These are phyloP conservation scores for Russula virescens DNA, from an alignment of 768 basidiomycete species.

Conservation along the genomic window DNA sequence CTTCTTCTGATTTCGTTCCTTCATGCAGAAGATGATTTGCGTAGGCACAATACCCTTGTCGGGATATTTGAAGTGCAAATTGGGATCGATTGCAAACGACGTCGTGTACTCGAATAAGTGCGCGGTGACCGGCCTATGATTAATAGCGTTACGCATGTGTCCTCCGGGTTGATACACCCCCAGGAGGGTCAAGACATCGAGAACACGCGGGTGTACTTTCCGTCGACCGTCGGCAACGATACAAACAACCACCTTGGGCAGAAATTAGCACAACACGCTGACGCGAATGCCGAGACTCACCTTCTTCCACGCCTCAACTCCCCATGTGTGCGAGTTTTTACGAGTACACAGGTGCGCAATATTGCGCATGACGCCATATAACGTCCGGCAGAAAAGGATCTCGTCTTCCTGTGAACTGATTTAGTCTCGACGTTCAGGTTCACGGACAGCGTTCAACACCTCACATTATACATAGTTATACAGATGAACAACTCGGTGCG, in stretches of 20 bases:
- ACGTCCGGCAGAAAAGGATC: slow-evolving; percentile 82
- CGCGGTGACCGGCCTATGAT: slow-evolving; percentile 65
- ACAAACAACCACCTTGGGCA: slow-evolving; percentile 77
- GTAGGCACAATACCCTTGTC: slow-evolving; percentile 92
- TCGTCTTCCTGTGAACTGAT: slow-evolving; percentile 65
- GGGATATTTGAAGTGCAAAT: slow-evolving; percentile 79
- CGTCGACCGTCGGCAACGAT: slow-evolving; percentile 87
- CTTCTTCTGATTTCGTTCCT: slow-evolving; percentile 95
- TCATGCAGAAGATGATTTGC: slow-evolving; percentile 89
- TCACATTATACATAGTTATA: slow-evolving; percentile 94
- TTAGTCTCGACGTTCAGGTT: slow-evolving; percentile 6
- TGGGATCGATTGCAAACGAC: slow-evolving; percentile 70
- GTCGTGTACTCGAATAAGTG: slow-evolving; percentile 86
- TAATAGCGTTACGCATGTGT: slow-evolving; percentile 58
- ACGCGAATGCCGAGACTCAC: slow-evolving; percentile 30
- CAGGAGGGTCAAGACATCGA: slow-evolving; percentile 85
- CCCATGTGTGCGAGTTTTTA: slow-evolving; percentile 92
- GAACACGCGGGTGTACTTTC: slow-evolving; percentile 75
- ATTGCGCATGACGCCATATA: slow-evolving; percentile 93
- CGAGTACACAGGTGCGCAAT: slow-evolving; percentile 77
- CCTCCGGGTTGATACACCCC: slow-evolving; percentile 83
- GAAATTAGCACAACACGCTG: background rate
- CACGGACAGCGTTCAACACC: slow-evolving; percentile 29
- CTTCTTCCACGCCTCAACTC: slow-evolving; percentile 95
- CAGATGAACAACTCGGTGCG: slow-evolving; percentile 90